Base-by-base conservation (phyloP, 2,329 filamentous ascomycete genomes). In the Aplosporella prunicola region DNA sequence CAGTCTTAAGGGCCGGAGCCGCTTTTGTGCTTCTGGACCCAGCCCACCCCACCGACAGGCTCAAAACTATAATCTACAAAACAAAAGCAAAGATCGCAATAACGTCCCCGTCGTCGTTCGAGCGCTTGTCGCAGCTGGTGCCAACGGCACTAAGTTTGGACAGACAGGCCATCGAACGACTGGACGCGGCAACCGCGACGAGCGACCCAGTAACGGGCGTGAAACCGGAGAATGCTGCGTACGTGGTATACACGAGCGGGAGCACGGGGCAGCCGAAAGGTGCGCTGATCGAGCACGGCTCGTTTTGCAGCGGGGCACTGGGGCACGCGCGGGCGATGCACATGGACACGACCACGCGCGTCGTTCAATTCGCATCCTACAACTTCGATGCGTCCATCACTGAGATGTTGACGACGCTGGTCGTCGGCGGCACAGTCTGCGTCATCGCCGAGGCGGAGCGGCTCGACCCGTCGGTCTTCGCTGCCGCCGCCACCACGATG, bases 401-500 rank as follows among this genome's bases (percentile, higher is more conserved):
- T 53, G 55, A 58, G 36, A 56, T 57, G 10, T 37, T 61, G 10
- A 49, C 52, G 3, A 43, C 55, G 6, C 46, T 60, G 14, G 51
- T 48, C 1, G 44, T 46, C 10, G 57, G 57, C 10, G 56, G 51
- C 7, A 51, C 50, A 4, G 45, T 59, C 5, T 60, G 57, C 31
- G 46, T 61, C 13, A 55, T 57, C 1, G 54, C 52, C 1, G 55
- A 60, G 15, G 45, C 56, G 20, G 51, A 57, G 37, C 46, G 53
- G 8, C n/a, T 24, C 8, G 22, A 24, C 22, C 22, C 22, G n/a
- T 8, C n/a, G 8, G 22, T n/a, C 22, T 24, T 69, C 7, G 52
- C 60, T 7, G 62, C 61, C 4, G 62, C 62, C 2, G 58, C 61
- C 33, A 52, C 52, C 26, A 48, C 47, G 9, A 49, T 59, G 39